phyloP scores from a whole-genome alignment of 768 basidiomycete species.

The Suillus clintonianus region DNA sequence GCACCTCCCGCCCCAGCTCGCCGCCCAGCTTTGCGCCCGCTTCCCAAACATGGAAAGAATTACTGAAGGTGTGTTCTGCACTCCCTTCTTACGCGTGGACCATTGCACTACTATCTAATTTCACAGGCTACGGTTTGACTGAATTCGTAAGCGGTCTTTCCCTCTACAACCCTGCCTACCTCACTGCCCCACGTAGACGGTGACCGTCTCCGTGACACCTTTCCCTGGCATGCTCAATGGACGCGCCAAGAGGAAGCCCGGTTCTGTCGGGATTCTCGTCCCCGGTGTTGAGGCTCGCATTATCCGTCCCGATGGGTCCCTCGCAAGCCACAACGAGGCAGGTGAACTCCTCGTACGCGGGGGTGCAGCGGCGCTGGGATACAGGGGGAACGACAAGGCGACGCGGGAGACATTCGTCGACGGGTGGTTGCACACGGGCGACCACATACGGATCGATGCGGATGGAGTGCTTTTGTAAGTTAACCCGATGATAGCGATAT shows the following conservation, averaged over 20 bases:
- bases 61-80: constrained; percentile 40
- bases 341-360: constrained; percentile 63
- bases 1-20: constrained; percentile 56
- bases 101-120: not conserved
- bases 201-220: constrained; percentile 38
- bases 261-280: constrained; percentile 52
- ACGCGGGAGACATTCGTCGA: constrained; percentile 59
- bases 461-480: constrained; percentile 68
- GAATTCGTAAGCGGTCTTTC: constrained; percentile 45
- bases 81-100: not conserved
- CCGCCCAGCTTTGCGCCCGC: constrained; percentile 33
- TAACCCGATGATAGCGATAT: not conserved
- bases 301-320: constrained; percentile 52
- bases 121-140: constrained; percentile 61
- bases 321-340: constrained; percentile 50
- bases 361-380: constrained; percentile 55
- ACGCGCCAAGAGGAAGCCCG: constrained; percentile 32
- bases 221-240: constrained; percentile 43
- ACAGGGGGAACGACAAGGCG: constrained; percentile 65
- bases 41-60: constrained; percentile 31
- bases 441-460: constrained; percentile 61
- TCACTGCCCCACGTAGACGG: not conserved
- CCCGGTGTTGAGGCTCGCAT: constrained; percentile 61
- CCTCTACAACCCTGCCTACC: not conserved
- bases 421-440: constrained; percentile 79